Percentiles rank a stretch among this genome's conserved stretches.
These are phyloP conservation scores for Corinectria fuckeliana DNA, from an alignment of 2,329 filamentous ascomycete species.

Conservation along the genomic window DNA sequence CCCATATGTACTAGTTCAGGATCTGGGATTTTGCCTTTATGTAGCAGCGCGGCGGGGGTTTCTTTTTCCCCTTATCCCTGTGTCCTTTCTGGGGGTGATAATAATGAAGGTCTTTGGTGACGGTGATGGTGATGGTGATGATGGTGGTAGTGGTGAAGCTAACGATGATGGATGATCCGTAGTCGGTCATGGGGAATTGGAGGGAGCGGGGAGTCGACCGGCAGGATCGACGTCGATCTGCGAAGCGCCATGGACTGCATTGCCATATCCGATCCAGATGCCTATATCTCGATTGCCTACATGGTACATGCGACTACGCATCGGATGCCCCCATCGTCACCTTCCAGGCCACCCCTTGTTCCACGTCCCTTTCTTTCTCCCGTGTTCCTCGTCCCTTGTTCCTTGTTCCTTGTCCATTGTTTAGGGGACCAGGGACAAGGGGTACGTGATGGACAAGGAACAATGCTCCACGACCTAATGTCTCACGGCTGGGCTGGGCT, in stretches of 20 bases:
- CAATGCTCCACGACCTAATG: no score
- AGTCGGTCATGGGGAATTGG: not conserved
- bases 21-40: not conserved
- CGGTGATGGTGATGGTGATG: not conserved
- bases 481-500: no score
- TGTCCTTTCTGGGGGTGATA: not conserved
- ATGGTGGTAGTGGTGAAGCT: not conserved
- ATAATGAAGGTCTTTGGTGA: not conserved
- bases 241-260: slow-evolving; percentile 27
- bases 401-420: not conserved
- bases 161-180: not conserved
- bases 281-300: slow-evolving; percentile 35
- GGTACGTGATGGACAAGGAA: not conserved
- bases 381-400: not conserved
- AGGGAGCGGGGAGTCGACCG: slow-evolving; percentile 2
- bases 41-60: not conserved
- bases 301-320: slow-evolving; percentile 17
- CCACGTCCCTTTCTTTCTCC: not conserved
- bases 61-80: not conserved
- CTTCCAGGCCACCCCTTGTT: not conserved
- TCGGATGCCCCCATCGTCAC: not conserved
- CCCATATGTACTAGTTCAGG: not conserved
- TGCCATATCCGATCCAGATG: slow-evolving; percentile 33
- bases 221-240: slow-evolving; percentile 37
- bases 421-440: not conserved